Conservation (phyloP, 345 rosid species). For the Sonneratia caseolaris region DNA sequence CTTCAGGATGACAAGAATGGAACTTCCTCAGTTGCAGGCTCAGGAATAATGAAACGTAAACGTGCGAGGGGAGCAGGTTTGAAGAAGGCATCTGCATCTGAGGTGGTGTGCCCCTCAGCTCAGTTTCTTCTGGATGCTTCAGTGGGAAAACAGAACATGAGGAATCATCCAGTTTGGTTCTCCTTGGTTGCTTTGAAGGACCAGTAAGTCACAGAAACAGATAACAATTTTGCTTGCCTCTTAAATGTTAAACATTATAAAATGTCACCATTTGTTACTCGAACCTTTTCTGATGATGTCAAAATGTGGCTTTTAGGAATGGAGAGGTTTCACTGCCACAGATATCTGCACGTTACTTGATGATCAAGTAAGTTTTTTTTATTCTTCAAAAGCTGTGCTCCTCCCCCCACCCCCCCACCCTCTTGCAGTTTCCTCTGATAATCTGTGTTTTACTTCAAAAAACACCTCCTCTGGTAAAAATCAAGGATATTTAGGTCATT, state of each 20-base stretch:
- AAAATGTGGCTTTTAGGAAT: conserved; percentile 38
- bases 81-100: conserved; percentile 29
- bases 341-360: conserved; percentile 55
- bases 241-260: neutral
- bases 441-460: neutral
- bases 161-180: conserved; percentile 57
- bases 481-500: neutral
- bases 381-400: neutral
- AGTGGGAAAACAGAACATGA: conserved; percentile 26
- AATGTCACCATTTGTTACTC: conserved; percentile 4
- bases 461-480: neutral
- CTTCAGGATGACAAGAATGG: conserved; percentile 32
- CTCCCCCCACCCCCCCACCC: neutral
- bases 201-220: conserved; percentile 32
- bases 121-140: conserved; percentile 36
- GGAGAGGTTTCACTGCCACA: conserved; percentile 55
- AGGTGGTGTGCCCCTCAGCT: conserved; percentile 24
- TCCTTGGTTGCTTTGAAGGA: conserved; percentile 56
- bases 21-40: conserved; percentile 21
- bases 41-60: conserved; percentile 36
- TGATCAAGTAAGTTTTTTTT: conserved; percentile 55
- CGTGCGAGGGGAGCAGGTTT: conserved; percentile 30
- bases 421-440: neutral
- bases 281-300: conserved; percentile 10
- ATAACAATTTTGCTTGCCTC: neutral